Conservation (phyloP, 2,329 filamentous ascomycete species). For the Epichloe amarillans region DNA sequence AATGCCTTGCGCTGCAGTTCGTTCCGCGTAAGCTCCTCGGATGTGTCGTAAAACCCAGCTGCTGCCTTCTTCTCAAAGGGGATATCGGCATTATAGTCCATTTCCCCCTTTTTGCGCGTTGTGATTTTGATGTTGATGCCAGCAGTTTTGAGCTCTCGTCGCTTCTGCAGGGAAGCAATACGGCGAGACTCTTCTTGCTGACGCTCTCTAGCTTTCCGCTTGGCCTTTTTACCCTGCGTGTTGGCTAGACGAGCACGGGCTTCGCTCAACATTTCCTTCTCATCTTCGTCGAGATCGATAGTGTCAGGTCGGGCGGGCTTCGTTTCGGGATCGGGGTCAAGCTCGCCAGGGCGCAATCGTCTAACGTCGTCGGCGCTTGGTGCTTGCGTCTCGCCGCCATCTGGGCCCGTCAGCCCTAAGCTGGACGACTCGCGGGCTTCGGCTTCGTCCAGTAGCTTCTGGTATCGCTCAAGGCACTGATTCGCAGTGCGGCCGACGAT, state of each 20-base stretch:
- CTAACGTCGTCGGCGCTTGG: constrained; percentile 89
- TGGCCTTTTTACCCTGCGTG: constrained; percentile 97
- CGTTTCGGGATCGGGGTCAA: constrained; percentile 94
- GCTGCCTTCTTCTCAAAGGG: constrained; percentile 90
- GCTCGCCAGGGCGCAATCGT: constrained; percentile 75
- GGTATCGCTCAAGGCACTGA: constrained; percentile 92
- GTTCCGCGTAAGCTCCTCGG: constrained; percentile 67
- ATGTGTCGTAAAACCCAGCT: constrained; percentile 84
- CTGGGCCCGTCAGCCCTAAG: constrained; percentile 70
- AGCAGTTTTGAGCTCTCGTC: constrained; percentile 89
- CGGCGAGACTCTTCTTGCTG: constrained; percentile 90
- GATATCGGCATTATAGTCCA: constrained; percentile 99
- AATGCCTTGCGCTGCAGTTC: constrained; percentile 75
- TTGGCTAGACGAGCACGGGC: constrained; percentile 92
- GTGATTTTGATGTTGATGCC: constrained; percentile 97
- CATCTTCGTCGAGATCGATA: constrained; percentile 95
- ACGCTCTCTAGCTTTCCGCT: constrained; percentile 88
- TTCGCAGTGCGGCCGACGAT: constrained; percentile 94
- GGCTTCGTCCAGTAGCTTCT: constrained; percentile 90
- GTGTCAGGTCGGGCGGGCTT: constrained; percentile 93
- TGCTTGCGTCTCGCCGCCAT: constrained; percentile 73
- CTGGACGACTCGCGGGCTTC: constrained; percentile 79
- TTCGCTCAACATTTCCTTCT: constrained; percentile 99
- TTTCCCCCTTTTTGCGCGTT: constrained; percentile 85
- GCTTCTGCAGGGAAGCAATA: constrained; percentile 88